Conservation (phyloP, 2,329 filamentous ascomycete species). For the Monosporascus cannonballus region DNA sequence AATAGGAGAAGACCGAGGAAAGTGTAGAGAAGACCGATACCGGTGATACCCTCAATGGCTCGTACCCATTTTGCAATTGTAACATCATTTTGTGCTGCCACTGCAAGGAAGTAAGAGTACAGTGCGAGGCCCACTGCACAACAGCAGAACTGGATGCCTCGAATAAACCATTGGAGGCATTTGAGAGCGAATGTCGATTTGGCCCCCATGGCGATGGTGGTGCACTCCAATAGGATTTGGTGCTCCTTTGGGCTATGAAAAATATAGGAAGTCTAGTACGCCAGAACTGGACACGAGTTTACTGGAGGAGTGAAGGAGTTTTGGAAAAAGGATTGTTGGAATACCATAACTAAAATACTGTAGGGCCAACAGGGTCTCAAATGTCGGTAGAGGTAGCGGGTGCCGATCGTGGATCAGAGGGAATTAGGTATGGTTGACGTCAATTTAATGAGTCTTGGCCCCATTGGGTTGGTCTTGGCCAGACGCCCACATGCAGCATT, state of each 20-base stretch:
- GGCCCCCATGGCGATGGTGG: conserved; percentile 45
- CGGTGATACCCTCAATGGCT: conserved; percentile 74
- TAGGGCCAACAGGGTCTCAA: background rate
- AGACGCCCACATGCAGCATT: background rate
- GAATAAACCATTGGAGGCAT: conserved; percentile 62
- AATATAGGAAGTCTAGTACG: background rate
- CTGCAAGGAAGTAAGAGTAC: conserved; percentile 79
- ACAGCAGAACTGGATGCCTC: conserved; percentile 67
- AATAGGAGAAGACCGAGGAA: conserved; percentile 67
- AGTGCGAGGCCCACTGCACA: conserved; percentile 69
- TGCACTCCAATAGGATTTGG: background rate
- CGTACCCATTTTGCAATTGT: conserved; percentile 59
- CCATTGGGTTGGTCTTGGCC: too few relatives aligned
- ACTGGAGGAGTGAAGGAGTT: background rate
- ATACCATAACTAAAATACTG: too few relatives aligned
- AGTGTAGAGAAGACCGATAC: conserved; percentile 68
- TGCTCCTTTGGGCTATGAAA: background rate
- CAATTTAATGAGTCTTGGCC: background rate
- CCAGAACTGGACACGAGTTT: background rate
- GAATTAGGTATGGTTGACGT: background rate
- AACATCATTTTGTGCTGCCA: conserved; percentile 59
- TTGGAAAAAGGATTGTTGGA: background rate
- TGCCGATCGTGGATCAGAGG: background rate
- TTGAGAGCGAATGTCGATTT: conserved; percentile 60
- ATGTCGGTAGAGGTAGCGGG: background rate